Evolutionary conservation across 1,284 basidiomycete species (phyloP).

Genomic region (Sanguinoderma infundibulare): DNA sequence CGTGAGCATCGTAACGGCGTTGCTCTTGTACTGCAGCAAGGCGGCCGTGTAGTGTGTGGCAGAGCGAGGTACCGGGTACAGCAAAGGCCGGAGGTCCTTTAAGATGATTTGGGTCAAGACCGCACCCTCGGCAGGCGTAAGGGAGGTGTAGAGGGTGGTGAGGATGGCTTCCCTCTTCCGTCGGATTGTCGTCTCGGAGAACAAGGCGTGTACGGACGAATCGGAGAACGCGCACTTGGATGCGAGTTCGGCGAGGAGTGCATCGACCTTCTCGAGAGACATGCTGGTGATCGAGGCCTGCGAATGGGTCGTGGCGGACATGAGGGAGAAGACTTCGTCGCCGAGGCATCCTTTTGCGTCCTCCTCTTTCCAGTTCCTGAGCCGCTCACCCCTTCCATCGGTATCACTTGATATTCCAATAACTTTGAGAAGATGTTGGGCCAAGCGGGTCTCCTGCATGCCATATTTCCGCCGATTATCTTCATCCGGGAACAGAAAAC

Average conservation of each 20-base stretch:
- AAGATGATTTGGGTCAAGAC: constrained; percentile 84
- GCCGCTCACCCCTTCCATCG: constrained; percentile 35
- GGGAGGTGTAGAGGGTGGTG: constrained; percentile 51
- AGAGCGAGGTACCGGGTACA: constrained; percentile 63
- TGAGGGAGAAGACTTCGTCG: constrained; percentile 54
- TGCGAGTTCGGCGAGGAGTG: constrained; percentile 75
- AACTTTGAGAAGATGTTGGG: constrained; percentile 53
- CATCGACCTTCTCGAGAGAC: constrained; percentile 58
- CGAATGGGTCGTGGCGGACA: constrained; percentile 37
- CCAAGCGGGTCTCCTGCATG: constrained; percentile 75
- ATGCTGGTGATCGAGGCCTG: constrained; percentile 36
- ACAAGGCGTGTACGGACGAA: constrained; percentile 38
- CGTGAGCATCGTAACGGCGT: constrained; percentile 58
- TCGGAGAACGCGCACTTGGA: constrained; percentile 67
- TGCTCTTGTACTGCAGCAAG: constrained; percentile 58
- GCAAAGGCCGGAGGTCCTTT: constrained; percentile 78
- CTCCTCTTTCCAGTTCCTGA: constrained; percentile 56
- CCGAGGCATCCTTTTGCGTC: constrained; percentile 72
- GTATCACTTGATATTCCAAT: constrained; percentile 45
- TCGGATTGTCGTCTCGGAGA: constrained; percentile 18
- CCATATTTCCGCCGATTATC: constrained; percentile 73
- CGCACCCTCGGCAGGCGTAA: constrained; percentile 64
- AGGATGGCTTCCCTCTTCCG: constrained; percentile 51
- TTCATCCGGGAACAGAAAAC: constrained; percentile 83
- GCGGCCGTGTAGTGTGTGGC: constrained; percentile 50